These are phyloP conservation scores for Berkeleyomyces rouxiae DNA, from an alignment of 2,329 filamentous ascomycete genomes.

Conservation along the genomic window DNA sequence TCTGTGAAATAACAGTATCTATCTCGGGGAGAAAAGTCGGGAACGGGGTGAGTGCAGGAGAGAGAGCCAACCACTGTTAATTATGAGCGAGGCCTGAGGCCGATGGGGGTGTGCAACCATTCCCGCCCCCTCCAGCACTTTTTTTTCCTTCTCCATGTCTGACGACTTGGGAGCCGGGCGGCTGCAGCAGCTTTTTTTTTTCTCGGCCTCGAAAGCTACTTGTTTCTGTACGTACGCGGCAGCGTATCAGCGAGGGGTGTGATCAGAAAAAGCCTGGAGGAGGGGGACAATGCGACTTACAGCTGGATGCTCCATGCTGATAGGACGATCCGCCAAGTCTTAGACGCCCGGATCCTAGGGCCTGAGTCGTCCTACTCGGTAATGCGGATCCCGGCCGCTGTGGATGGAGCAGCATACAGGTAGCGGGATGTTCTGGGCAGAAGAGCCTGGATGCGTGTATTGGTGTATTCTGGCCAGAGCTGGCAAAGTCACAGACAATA, in stretches of 20 bases:
- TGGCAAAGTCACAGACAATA: too few relatives aligned
- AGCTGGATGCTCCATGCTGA: not conserved
- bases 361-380: not conserved
- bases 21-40: slow-evolving; percentile 20
- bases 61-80: not conserved
- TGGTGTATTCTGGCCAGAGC: too few relatives aligned
- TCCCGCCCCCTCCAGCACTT: not conserved
- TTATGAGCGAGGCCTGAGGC: not conserved
- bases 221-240: not conserved
- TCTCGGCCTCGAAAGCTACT: not conserved
- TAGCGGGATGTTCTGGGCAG: too few relatives aligned
- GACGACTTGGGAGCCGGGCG: not conserved
- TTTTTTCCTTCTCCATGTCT: not conserved
- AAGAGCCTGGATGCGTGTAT: too few relatives aligned
- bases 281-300: slow-evolving; percentile 1
- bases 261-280: not conserved
- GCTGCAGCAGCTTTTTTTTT: not conserved
- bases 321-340: not conserved
- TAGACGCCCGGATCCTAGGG: slow-evolving; percentile 6
- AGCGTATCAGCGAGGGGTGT: not conserved
- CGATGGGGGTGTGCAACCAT: not conserved
- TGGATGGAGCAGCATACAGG: not conserved
- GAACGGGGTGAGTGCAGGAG: slow-evolving; percentile 16
- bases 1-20: too few relatives aligned
- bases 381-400: not conserved